These are phyloP conservation scores for Phallus indusiatus DNA, from an alignment of 768 basidiomycete species.

Conservation along the genomic window DNA sequence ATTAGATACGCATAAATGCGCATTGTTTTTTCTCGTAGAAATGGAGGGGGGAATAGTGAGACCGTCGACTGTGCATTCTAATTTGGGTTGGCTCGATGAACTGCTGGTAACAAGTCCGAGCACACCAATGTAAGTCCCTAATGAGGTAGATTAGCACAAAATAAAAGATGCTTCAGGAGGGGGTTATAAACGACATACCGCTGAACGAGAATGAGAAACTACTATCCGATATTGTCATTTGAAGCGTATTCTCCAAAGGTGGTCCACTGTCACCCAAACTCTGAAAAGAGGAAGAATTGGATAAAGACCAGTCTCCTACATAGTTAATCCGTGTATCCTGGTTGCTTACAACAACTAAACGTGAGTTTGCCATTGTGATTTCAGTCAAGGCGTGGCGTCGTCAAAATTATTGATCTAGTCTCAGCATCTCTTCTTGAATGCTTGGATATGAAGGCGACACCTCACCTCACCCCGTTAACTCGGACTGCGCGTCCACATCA, in stretches of 20 bases:
- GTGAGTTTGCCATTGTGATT: background rate
- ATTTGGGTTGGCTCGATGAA: background rate
- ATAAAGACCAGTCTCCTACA: background rate
- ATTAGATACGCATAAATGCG: no score
- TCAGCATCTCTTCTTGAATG: background rate
- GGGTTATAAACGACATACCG: background rate
- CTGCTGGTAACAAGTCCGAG: background rate
- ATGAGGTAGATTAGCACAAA: no score
- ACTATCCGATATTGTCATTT: background rate
- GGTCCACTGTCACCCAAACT: background rate
- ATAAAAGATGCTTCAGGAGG: no score
- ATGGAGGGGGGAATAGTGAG: background rate
- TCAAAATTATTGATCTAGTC: background rate
- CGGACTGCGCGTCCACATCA: no score
- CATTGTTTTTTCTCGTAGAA: no score
- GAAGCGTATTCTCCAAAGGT: background rate
- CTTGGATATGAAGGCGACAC: no score
- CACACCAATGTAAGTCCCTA: no score
- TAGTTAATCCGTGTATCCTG: background rate
- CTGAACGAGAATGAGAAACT: no score
- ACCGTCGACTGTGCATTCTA: background rate
- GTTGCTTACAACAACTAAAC: background rate
- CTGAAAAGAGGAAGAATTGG: background rate
- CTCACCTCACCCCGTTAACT: no score
- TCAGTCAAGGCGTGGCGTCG: background rate